Base-by-base conservation (phyloP, 345 rosid species). In the Excoecaria agallocha region DNA sequence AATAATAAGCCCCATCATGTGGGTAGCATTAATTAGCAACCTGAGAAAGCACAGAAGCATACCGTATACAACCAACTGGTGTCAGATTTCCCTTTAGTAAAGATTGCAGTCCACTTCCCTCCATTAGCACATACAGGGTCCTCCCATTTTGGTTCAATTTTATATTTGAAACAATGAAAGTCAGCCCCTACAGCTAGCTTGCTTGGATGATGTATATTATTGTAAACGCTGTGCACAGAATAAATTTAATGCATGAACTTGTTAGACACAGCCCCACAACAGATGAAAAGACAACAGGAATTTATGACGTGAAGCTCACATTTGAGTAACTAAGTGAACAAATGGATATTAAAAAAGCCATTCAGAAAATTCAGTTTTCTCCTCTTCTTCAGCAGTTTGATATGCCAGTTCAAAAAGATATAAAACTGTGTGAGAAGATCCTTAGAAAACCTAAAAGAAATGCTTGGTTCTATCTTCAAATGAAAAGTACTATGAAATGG, bases 91-190 rank as follows among this genome's bases (percentile, higher is more conserved):
- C 79, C 90, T 79, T 66, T 87, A 0, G 16, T 3, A 66, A 81
- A 80, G 48, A 70, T 81, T 74, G 89, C 79, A 57, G 94, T 90
- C 99, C 99, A 95, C 82, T 87, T 95, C 63, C 99, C 98, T 62
- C 99, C 99, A 45, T 93, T 89, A 30, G 94, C 91, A 80, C 98
- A 95, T 35, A 93, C 85, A 57, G 98, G 99, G 76, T 93, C 98
- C 84, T 95, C 98, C 98, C 98, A 93, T 70, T 93, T 95, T 17
- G 99, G 98, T 74, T 95, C 93, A 20, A 93, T 91, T 12, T 88
- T 87, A 79, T 88, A 4, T 54, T 95, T 95, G 94, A 95, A 95
- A 83, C 99, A 95, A 77, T 93, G 84, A 15, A 93, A 88, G 69
- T 90, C 97, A 20, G 93, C 89, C 73, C 90, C 88, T 0, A 0